Conservation (phyloP, 225 moss, liverwort and hornwort species). For the Physcomitrellopsis africana region DNA sequence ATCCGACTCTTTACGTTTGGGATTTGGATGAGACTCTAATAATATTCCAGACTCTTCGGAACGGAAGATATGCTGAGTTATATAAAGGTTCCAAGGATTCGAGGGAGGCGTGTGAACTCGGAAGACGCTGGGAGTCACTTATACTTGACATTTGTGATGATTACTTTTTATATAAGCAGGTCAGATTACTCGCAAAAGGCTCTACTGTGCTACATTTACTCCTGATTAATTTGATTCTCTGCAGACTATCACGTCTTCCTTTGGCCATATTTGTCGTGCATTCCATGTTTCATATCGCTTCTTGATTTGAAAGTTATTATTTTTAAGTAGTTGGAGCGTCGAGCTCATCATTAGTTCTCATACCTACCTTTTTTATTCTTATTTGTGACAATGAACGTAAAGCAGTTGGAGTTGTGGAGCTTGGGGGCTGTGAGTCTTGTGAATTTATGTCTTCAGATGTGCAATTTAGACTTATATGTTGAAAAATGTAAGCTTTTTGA, state of each 20-base stretch:
- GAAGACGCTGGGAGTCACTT: constrained; percentile 49
- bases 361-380: background rate
- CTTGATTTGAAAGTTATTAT: background rate
- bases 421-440: constrained; percentile 1
- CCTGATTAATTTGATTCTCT: background rate
- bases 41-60: constrained; percentile 48
- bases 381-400: background rate
- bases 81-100: constrained; percentile 42
- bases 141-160: constrained; percentile 50
- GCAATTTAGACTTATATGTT: background rate
- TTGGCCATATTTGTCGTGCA: background rate
- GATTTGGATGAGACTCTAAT: constrained; percentile 54
- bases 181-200: constrained; percentile 7
- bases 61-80: constrained; percentile 41
- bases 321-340: background rate
- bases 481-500: background rate
- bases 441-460: background rate
- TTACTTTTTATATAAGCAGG: constrained; percentile 54
- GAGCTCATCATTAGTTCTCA: background rate
- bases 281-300: background rate
- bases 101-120: constrained; percentile 35
- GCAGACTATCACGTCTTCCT: background rate
- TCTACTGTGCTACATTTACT: background rate
- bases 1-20: constrained; percentile 48
- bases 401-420: background rate